Conservation (phyloP, 1,139 yeast genomes). For the Kodamaea sp. region DNA sequence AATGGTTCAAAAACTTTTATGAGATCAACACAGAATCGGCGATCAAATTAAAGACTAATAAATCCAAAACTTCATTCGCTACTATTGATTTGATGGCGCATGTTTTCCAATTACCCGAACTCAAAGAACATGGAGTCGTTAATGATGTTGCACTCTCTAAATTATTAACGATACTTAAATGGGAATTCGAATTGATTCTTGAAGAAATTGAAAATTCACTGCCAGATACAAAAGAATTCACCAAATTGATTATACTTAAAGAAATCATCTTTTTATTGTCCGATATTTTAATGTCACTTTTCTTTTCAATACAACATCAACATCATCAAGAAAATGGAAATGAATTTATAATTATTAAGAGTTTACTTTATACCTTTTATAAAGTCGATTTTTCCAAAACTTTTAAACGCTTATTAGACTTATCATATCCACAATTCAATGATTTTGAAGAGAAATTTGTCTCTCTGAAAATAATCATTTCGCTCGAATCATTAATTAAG, state of each 20-base stretch:
- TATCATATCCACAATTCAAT: conserved; percentile 20
- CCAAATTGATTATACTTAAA: conserved; percentile 23
- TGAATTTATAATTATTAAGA: conserved; percentile 18
- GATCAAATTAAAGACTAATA: conserved; percentile 3
- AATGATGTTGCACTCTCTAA: conserved; percentile 15
- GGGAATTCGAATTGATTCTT: conserved; percentile 20
- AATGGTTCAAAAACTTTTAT: conserved; percentile 22
- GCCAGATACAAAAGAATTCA: conserved; percentile 13
- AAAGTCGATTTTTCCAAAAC: conserved; percentile 23
- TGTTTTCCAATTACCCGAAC: conserved; percentile 19
- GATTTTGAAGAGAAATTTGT: conserved; percentile 3
- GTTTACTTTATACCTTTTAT: conserved; percentile 21
- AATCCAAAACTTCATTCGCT: conserved; percentile 4
- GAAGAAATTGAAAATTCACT: conserved; percentile 14
- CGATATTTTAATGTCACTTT: conserved; percentile 23
- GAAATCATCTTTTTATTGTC: conserved; percentile 26
- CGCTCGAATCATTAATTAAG: conserved; percentile 27
- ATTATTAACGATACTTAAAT: conserved; percentile 18
- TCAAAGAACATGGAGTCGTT: conserved; percentile 8
- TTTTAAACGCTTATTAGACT: conserved; percentile 22
- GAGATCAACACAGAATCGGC: conserved; percentile 12
- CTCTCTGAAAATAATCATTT: conserved; percentile 24
- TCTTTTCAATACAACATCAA: conserved; percentile 13
- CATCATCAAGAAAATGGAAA: conserved; percentile 13
- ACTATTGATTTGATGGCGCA: conserved; percentile 11